Base-by-base conservation (phyloP, 1,139 yeast genomes). In the Spathaspora jeffriesii region DNA sequence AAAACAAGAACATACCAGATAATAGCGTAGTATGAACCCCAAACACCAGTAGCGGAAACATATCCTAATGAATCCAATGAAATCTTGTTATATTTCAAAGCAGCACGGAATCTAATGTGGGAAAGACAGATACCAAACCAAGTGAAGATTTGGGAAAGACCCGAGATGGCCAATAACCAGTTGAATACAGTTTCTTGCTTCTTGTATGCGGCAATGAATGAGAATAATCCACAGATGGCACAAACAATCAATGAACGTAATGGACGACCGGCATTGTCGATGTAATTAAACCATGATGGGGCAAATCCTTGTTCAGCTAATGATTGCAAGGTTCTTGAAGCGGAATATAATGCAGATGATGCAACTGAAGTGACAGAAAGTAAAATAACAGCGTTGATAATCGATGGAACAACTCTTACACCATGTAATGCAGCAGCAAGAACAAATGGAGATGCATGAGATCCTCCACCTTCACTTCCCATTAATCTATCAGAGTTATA, bases 361-460 rank as follows among this genome's bases (percentile, higher is more conserved):
- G 76, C 78, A 47, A 74, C 79, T 10, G 78, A 71, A 4, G 77
- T 71, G 36, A 74, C 79, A 5, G 77, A 71, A 49, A 73, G 59
- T 52, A 73, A 64, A 53, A 74, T 74, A 37, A 70, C 76, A 6
- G 78, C 65, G 52, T 74, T 74, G 51, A 73, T 70, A 51, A 74
- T 67, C 47, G 70, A 68, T 11, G 78, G 72, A 43, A 72, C 67
- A 15, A 62, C 78, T 42, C 55, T 57, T 25, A 72, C 68, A n/a
- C 69, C 70, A 56, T 72, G 74, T 43, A 67, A 60, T 46, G 65
- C 68, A 30, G 76, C 77, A 23, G 79, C 77, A 56, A 73, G 64
- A 25, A 73, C 78, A 53, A 53, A 73, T n/a, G 79, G 78, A 44
- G 78, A 71, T 4, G 78, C 75, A 48, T 66, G 65, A 42, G 73